These are phyloP conservation scores for Rhodocollybia butyracea DNA, from an alignment of 768 basidiomycete species.

Conservation along the genomic window DNA sequence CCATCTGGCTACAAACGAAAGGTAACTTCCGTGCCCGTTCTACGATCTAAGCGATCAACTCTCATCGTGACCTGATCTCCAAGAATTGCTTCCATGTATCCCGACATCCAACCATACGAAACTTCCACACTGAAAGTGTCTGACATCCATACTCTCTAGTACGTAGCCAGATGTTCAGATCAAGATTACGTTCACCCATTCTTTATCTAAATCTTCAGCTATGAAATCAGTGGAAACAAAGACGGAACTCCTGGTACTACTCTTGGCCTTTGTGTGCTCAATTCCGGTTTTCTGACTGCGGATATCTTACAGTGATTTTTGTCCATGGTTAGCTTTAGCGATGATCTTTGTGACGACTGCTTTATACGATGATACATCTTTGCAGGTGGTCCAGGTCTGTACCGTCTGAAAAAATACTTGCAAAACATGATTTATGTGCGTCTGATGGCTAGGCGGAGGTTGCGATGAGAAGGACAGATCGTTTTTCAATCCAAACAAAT, in stretches of 20 bases:
- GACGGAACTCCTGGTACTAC: slow-evolving; percentile 66
- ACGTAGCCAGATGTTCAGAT: slow-evolving; percentile 9
- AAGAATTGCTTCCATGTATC: slow-evolving; percentile 49
- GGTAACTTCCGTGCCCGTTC: neutral
- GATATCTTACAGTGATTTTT: slow-evolving; percentile 56
- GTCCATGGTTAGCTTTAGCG: slow-evolving; percentile 55
- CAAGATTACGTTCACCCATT: neutral
- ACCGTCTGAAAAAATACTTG: too few species aligned
- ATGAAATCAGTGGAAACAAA: slow-evolving; percentile 78
- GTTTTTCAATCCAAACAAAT: slow-evolving; percentile 84
- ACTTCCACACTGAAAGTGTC: slow-evolving; percentile 67
- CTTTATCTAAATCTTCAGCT: slow-evolving; percentile 41
- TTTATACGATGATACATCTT: neutral
- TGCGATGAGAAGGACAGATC: slow-evolving; percentile 60
- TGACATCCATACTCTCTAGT: slow-evolving; percentile 77
- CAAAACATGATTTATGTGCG: too few species aligned
- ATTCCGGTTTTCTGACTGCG: neutral
- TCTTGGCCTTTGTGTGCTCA: neutral
- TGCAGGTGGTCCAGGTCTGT: slow-evolving; percentile 77
- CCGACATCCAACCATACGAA: slow-evolving; percentile 62
- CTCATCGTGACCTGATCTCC: neutral
- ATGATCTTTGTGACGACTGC: neutral
- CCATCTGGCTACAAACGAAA: too few species aligned
- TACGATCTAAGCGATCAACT: neutral
- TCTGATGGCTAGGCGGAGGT: too few species aligned